A percentile compares a stretch with the other conserved stretches of the same genome.
Conservation (phyloP, 2,329 filamentous ascomycete genomes). For the Pezicula neosporulosa region DNA sequence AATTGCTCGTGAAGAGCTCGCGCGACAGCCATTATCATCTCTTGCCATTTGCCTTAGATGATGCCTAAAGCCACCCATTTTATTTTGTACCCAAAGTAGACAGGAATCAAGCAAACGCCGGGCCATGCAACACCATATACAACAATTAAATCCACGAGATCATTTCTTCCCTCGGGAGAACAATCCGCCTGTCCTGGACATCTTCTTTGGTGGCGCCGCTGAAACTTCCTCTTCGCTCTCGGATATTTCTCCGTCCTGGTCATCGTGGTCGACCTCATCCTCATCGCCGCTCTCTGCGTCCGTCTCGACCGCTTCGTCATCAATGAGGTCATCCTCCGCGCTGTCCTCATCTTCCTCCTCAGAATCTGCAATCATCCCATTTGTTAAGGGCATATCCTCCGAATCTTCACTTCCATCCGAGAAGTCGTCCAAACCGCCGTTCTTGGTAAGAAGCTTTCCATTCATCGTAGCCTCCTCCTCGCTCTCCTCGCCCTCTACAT, state of each 20-base stretch:
- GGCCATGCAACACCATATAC: constrained; percentile 25
- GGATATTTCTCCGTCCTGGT: constrained; percentile 37
- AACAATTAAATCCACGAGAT: constrained; percentile 6
- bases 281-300: constrained; percentile 33
- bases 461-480: constrained; percentile 51
- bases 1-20: background rate
- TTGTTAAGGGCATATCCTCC: constrained; percentile 35
- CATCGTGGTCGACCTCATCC: constrained; percentile 42
- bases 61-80: background rate
- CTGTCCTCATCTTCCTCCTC: constrained; percentile 44
- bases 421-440: constrained; percentile 17
- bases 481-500: constrained; percentile 73
- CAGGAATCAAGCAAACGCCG: constrained; percentile 17
- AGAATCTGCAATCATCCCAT: constrained; percentile 42
- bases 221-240: constrained; percentile 36
- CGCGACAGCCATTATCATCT: background rate
- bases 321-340: constrained; percentile 40
- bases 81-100: constrained; percentile 4
- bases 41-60: background rate
- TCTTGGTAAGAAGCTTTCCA: constrained; percentile 10
- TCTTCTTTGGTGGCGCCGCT: constrained; percentile 23
- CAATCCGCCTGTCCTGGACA: constrained; percentile 18
- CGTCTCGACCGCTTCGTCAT: constrained; percentile 47
- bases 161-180: constrained; percentile 21
- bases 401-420: constrained; percentile 27